Base-by-base conservation (phyloP, 306 rosid genomes). In the Leucaena leucocephala region DNA sequence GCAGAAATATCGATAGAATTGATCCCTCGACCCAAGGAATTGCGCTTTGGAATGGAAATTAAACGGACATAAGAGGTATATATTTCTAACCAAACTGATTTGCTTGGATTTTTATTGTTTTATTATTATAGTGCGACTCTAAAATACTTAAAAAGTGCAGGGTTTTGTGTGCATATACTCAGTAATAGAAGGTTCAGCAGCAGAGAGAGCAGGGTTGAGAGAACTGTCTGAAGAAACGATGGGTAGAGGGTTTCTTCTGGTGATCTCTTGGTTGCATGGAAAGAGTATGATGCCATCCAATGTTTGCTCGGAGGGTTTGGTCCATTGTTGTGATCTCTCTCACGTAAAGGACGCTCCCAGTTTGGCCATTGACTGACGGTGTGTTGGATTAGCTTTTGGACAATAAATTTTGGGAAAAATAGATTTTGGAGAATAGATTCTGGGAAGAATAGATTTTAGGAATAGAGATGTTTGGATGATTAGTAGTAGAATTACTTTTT, bases 51-150 rank as follows among this genome's bases (percentile, higher is more conserved):
- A 68, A 80, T 91, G 90, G 97, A 93, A 76, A 84, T 93, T 27
- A 89, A 89, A 61, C 76, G 82, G 50, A 87, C 91, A 1, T 93
- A 89, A 44, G 93, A 91, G 89, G 92, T n/a, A n/a, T n/a, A n/a
- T 85, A 52, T 13, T 48, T 48, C 2, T 2, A 13, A 48, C 54
- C 2, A 48, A 13, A 13, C 54, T 13, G 54, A 14, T 48, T 0
- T 14, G 49, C 14, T 45, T 6, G n/a, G 2, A 17, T 16, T 50
- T 21, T 50, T 17, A 8, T 8, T 16, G 6, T 8, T 15, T 50
- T 8, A 50, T 50, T 0, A 49, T 49, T 15, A 49, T 55, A 8
- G 1, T 57, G 63, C 9, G 5, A 8, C 35, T 58, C 14, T 58
- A 14, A 58, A 22, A 8, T 58, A 0, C 14, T 58, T 57, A 14